Conservation (phyloP, 2,329 filamentous ascomycete species). For the Neonectria ditissima region DNA sequence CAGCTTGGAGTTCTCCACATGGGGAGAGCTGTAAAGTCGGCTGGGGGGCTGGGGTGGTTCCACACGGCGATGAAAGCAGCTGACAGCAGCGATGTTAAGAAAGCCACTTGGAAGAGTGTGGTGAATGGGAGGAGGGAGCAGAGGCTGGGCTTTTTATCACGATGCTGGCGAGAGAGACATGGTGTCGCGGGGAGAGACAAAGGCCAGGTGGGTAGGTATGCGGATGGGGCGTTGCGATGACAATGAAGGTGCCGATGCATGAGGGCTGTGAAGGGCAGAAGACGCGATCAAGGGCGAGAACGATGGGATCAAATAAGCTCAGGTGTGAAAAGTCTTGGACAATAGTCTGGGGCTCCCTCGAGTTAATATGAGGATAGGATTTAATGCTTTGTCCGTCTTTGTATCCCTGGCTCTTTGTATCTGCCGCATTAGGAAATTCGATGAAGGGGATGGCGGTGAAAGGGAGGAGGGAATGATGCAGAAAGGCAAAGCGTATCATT, state of each 20-base stretch:
- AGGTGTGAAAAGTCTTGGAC: background rate
- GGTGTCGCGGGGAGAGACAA: constrained; percentile 9
- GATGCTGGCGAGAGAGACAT: background rate
- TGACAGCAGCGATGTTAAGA: background rate
- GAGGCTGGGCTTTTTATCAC: constrained; percentile 5
- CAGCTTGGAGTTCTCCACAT: background rate
- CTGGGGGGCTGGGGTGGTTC: background rate
- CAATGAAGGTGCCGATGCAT: background rate
- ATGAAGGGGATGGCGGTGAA: background rate
- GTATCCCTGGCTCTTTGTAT: background rate
- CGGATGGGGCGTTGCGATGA: constrained; percentile 10
- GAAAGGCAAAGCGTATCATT: background rate
- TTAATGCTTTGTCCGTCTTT: background rate
- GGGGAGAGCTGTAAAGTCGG: background rate
- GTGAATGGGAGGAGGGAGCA: background rate
- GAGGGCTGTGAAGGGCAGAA: background rate
- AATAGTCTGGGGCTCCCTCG: background rate
- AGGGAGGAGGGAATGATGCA: background rate
- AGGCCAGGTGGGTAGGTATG: constrained; percentile 5
- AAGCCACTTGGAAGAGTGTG: background rate
- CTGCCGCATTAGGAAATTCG: constrained; percentile 1
- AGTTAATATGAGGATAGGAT: background rate
- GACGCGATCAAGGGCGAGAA: background rate
- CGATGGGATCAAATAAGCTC: background rate
- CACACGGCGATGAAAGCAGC: background rate